Evolutionary conservation across 768 basidiomycete genomes (phyloP), one percentile per base, ranked within the genome.

Genomic region (Rhodotorula graminis): DNA sequence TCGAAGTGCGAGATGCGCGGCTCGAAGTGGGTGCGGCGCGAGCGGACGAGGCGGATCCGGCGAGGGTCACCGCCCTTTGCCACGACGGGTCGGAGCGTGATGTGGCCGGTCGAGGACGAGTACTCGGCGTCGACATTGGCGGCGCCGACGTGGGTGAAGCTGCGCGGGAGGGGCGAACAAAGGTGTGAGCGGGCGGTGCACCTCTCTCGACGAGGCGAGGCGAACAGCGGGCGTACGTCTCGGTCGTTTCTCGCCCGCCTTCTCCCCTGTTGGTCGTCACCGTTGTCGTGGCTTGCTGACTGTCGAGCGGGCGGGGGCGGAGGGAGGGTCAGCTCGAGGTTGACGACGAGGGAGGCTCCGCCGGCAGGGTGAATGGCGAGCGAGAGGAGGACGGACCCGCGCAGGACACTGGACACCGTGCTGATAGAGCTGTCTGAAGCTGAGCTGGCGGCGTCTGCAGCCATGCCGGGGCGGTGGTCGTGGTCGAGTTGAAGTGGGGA

Each of bases 1-100:
- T 98, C 93, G 77, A 98, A 92, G 64, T 85, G 85, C 8, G 92
- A 93, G 69, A 88, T 87, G 62, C 95, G 86, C 10, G 94, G 92
- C 11, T 88, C 86, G 81, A 96, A 98, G 77, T 57, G 31, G 3
- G 62, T 70, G 21, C 65, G 42, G 1, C 57, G 61, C 2, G 67
- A 61, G 19, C 63, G 56, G 1, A 50, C 55, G 16, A 44, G 52
- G 14, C 65, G 60, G 63, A 70, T 61, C 53, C 67, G 47, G 12
- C 14, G 44, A 21, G 69, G 29, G n/a, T 59, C 50, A 33, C 52
- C 29, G 47, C 66, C 73, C 33, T 67, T 62, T 4, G 50, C 69
- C 9, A 65, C 50, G 31, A 70, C 56, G 25, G 73, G 69, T 21
- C 60, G 58, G 40, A 70, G 63, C 8, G 58, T 29, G 65, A 70